Conservation (phyloP, 2,329 filamentous ascomycete genomes). For the Calonectria montana region DNA sequence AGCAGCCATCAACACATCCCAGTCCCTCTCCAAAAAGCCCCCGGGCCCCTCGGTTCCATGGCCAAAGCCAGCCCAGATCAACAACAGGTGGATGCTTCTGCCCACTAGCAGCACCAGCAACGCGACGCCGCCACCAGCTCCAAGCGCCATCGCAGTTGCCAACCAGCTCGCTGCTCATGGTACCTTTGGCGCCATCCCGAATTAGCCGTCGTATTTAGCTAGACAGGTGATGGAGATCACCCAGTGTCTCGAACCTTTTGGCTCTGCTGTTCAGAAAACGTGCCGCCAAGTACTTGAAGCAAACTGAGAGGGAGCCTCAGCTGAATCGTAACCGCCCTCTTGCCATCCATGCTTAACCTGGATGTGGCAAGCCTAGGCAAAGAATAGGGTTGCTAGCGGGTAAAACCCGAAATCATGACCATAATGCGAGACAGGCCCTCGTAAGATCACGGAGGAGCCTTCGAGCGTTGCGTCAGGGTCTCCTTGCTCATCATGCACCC, state of each 20-base stretch:
- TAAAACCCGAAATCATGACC: conserved; percentile 13
- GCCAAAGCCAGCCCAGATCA: conserved; percentile 20
- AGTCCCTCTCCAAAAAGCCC: neutral
- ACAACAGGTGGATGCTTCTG: conserved; percentile 15
- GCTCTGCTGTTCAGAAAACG: neutral
- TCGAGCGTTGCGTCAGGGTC: conserved; percentile 3
- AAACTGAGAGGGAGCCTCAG: neutral
- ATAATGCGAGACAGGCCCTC: conserved; percentile 22
- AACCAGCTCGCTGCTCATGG: neutral
- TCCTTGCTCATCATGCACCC: conserved; percentile 3
- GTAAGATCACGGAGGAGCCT: conserved; percentile 4
- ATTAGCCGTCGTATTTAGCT: neutral
- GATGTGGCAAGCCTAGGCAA: neutral
- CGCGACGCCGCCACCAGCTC: conserved; percentile 12
- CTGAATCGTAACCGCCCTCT: neutral
- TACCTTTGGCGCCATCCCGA: neutral
- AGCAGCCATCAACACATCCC: neutral
- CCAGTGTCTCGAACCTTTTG: neutral
- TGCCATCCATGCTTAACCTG: neutral
- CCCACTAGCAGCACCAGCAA: neutral
- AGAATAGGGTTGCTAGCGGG: conserved; percentile 1
- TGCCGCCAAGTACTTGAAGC: neutral
- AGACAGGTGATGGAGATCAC: neutral
- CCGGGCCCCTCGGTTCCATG: neutral
- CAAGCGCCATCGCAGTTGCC: neutral